Conservation (phyloP, 352 stramenopile genomes). For the Pythium utonaiense region DNA sequence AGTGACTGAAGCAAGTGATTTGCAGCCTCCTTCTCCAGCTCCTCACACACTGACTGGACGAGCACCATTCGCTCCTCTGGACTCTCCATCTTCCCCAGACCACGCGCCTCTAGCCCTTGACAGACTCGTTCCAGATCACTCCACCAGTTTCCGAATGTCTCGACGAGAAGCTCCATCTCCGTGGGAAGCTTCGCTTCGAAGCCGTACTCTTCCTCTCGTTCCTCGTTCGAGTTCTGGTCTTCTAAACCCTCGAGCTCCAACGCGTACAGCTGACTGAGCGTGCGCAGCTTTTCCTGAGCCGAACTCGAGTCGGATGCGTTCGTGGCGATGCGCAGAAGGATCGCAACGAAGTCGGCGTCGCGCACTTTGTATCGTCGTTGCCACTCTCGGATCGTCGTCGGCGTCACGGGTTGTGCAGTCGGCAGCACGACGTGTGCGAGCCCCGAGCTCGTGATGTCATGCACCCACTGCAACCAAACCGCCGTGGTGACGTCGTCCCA, state of each 20-base stretch:
- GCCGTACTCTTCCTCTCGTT: slow-evolving; percentile 7
- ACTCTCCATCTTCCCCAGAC: not conserved
- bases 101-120: slow-evolving; percentile 24
- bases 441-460: slow-evolving; percentile 36
- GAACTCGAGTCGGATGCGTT: slow-evolving; percentile 35
- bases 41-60: slow-evolving; percentile 42
- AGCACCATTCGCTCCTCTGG: slow-evolving; percentile 35
- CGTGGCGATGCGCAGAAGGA: slow-evolving; percentile 61
- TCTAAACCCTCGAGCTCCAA: slow-evolving; percentile 15
- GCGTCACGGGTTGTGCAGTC: slow-evolving; percentile 42
- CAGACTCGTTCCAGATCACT: slow-evolving; percentile 51
- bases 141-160: slow-evolving; percentile 66
- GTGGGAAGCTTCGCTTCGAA: slow-evolving; percentile 1
- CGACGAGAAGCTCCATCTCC: slow-evolving; percentile 36
- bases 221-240: not conserved
- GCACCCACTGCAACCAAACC: slow-evolving; percentile 47
- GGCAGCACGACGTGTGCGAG: slow-evolving; percentile 61
- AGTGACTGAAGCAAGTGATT: slow-evolving; percentile 31
- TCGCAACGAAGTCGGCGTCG: slow-evolving; percentile 46
- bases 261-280: slow-evolving; percentile 8
- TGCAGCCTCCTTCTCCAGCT: slow-evolving; percentile 29
- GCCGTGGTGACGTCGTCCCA: slow-evolving; percentile 31
- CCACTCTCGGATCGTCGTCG: slow-evolving; percentile 34
- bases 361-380: slow-evolving; percentile 30
- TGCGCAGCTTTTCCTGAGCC: slow-evolving; percentile 46